These are phyloP conservation scores for Apiospora koreana DNA, from an alignment of 2,329 filamentous ascomycete genomes.

Conservation along the genomic window DNA sequence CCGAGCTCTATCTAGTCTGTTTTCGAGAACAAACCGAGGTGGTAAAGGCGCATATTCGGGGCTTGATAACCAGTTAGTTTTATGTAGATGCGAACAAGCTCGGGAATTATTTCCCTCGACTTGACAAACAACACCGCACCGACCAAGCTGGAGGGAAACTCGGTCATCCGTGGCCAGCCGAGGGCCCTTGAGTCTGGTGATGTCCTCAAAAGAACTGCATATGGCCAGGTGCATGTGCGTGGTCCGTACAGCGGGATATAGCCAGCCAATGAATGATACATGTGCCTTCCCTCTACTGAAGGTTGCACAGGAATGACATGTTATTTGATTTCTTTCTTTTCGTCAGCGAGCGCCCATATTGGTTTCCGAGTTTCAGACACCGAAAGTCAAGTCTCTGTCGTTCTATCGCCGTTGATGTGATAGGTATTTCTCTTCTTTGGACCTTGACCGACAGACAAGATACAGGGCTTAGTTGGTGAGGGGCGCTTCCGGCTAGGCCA, in stretches of 20 bases:
- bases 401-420: no score
- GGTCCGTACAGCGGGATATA: background rate
- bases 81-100: background rate
- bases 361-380: background rate
- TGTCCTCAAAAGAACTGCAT: background rate
- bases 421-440: background rate
- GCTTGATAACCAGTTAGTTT: background rate
- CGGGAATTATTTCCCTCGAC: background rate
- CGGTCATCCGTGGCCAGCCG: background rate
- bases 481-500: background rate
- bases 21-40: background rate
- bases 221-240: slow-evolving; percentile 1
- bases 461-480: background rate
- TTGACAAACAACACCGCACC: background rate
- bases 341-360: background rate
- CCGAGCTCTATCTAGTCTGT: background rate
- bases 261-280: background rate
- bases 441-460: background rate
- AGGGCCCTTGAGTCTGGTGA: background rate
- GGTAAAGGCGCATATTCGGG: background rate
- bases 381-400: background rate
- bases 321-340: background rate
- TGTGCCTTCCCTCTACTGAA: background rate
- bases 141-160: no score
- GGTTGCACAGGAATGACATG: background rate